Percentiles rank a stretch among this genome's conserved stretches.
phyloP scores from a whole-genome alignment of 306 rosid genomes.

The Astragalus membranaceus region DNA sequence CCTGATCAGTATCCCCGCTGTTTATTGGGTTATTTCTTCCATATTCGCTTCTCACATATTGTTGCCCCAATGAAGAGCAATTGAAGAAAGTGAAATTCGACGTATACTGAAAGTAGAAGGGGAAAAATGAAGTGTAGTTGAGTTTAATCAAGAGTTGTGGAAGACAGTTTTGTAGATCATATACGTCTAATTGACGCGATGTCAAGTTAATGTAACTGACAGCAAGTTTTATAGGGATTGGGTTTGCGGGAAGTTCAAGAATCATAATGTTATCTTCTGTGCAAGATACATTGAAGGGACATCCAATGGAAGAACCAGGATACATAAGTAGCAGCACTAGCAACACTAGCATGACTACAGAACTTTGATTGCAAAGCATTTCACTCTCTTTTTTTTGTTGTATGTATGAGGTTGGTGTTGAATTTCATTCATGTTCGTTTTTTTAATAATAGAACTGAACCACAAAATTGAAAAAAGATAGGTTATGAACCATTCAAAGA shows the following conservation, averaged over 20 bases:
- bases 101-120: background rate
- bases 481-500: no score
- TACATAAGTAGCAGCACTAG: background rate
- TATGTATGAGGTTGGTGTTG: background rate
- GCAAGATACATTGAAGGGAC: background rate
- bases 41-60: background rate
- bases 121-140: background rate
- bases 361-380: background rate
- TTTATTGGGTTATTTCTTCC: no score
- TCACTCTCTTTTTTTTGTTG: background rate
- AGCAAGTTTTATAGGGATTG: background rate
- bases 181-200: background rate
- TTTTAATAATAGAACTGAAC: no score
- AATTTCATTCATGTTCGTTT: background rate
- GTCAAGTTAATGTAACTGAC: background rate
- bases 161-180: background rate
- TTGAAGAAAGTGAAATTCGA: background rate
- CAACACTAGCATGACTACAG: background rate
- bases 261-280: background rate
- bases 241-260: background rate
- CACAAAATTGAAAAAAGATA: no score
- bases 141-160: background rate
- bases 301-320: background rate
- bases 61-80: slow-evolving; percentile 12
- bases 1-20: background rate